Conservation (phyloP, 176 grass and related monocot species). For the Rhynchospora tenuis region DNA sequence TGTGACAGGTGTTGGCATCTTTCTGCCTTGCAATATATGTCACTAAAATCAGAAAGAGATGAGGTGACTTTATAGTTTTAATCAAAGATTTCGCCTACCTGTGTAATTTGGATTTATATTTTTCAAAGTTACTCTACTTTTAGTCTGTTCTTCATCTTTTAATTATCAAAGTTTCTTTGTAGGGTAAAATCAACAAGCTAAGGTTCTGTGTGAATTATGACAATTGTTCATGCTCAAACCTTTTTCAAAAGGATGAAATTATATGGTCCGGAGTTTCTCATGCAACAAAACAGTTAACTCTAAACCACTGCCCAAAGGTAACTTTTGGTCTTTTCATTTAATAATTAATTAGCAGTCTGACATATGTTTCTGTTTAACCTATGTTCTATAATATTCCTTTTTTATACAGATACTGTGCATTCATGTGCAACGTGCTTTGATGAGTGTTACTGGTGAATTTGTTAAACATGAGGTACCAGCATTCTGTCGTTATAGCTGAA, state of each 20-base stretch:
- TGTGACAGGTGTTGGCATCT: slow-evolving; percentile 86
- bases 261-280: slow-evolving; percentile 43
- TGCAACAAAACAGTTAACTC: slow-evolving; percentile 76
- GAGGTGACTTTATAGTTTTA: slow-evolving; percentile 40
- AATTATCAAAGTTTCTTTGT: slow-evolving; percentile 2
- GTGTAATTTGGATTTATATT: not conserved
- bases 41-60: slow-evolving; percentile 44
- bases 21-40: slow-evolving; percentile 61
- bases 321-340: not conserved
- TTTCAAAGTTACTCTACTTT: not conserved
- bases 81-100: slow-evolving; percentile 2
- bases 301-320: slow-evolving; percentile 79
- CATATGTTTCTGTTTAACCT: slow-evolving; percentile 16
- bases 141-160: slow-evolving; percentile 3
- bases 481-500: not conserved
- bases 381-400: slow-evolving; percentile 18
- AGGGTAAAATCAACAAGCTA: slow-evolving; percentile 70
- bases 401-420: slow-evolving; percentile 69
- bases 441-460: slow-evolving; percentile 49
- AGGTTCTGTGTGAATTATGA: slow-evolving; percentile 48
- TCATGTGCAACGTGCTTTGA: slow-evolving; percentile 80
- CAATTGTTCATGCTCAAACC: slow-evolving; percentile 55
- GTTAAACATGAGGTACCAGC: slow-evolving; percentile 55
- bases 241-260: slow-evolving; percentile 54
- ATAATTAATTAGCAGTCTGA: not conserved